These are phyloP conservation scores for Salix viminalis DNA, from an alignment of 345 rosid genomes.

Conservation along the genomic window DNA sequence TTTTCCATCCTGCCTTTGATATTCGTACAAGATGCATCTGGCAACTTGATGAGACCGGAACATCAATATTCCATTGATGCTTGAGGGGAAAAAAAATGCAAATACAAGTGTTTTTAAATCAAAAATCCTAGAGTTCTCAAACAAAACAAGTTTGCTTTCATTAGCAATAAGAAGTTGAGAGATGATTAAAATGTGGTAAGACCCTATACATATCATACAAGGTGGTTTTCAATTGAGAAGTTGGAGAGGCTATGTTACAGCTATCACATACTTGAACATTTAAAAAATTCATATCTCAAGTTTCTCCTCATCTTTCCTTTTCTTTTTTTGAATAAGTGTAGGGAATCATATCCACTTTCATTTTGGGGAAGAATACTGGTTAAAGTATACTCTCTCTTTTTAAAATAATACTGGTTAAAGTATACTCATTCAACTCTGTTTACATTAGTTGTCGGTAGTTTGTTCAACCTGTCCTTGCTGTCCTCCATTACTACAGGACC, in stretches of 20 bases:
- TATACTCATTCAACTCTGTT: not conserved
- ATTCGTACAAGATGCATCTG: not conserved
- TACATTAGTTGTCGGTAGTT: not conserved
- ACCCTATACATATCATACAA: not conserved
- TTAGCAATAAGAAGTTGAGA: not conserved
- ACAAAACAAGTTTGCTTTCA: not conserved
- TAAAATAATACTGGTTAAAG: no score
- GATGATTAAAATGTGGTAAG: not conserved
- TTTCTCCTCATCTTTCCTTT: not conserved
- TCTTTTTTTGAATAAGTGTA: not conserved
- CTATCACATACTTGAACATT: not conserved
- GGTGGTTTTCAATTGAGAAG: not conserved
- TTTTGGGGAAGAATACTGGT: not conserved
- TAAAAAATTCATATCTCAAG: not conserved
- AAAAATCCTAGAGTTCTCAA: not conserved
- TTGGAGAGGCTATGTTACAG: not conserved
- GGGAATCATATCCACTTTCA: not conserved
- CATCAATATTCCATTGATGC: not conserved
- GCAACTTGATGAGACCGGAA: not conserved
- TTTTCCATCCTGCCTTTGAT: not conserved
- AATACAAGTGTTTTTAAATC: not conserved
- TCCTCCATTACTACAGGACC: not conserved
- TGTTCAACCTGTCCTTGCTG: not conserved
- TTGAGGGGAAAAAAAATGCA: not conserved
- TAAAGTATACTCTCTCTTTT: no score